A percentile compares a stretch with the other conserved stretches of the same genome.
These are phyloP conservation scores for Anthracocystis panici-leucophaei DNA, from an alignment of 1,284 basidiomycete genomes.

Conservation along the genomic window DNA sequence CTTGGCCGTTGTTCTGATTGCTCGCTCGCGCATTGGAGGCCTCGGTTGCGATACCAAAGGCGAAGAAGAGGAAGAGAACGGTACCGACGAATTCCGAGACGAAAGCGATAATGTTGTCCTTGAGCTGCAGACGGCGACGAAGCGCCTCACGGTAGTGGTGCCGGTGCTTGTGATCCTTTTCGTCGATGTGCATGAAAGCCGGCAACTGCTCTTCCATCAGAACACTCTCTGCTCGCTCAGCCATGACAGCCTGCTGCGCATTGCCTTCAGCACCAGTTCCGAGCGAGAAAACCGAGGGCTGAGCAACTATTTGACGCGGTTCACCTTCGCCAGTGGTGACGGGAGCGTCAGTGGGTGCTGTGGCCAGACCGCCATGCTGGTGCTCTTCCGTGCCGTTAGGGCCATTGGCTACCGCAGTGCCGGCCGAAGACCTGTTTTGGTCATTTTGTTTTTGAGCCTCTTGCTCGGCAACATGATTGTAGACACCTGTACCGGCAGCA, in stretches of 20 bases:
- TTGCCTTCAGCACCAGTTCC: conserved; percentile 1
- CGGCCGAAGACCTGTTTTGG: conserved; percentile 1
- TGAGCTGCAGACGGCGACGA: conserved; percentile 68
- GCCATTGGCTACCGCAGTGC: conserved; percentile 20
- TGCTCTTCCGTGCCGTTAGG: conserved; percentile 1
- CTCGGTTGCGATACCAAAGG: conserved; percentile 57
- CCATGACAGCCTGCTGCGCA: conserved; percentile 13
- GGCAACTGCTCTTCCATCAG: conserved; percentile 48
- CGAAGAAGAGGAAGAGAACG: conserved; percentile 67
- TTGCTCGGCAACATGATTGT: conserved; percentile 12
- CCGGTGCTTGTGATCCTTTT: conserved; percentile 46
- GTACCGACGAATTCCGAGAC: conserved; percentile 73
- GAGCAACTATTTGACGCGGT: conserved; percentile 31
- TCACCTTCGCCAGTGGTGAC: conserved; percentile 28
- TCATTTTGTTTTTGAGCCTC: background rate
- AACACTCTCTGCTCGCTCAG: conserved; percentile 37
- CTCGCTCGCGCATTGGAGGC: conserved; percentile 32
- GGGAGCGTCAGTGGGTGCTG: conserved; percentile 38
- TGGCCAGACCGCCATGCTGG: conserved; percentile 33
- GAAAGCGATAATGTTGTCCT: conserved; percentile 73
- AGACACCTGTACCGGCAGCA: conserved; percentile 39
- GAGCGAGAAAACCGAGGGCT: conserved; percentile 42
- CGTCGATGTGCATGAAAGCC: conserved; percentile 48
- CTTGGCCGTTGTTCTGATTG: conserved; percentile 24
- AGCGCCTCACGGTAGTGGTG: conserved; percentile 48